Evolutionary conservation across 306 rosid species (phyloP).

Genomic region (Vachellia collinsii): DNA sequence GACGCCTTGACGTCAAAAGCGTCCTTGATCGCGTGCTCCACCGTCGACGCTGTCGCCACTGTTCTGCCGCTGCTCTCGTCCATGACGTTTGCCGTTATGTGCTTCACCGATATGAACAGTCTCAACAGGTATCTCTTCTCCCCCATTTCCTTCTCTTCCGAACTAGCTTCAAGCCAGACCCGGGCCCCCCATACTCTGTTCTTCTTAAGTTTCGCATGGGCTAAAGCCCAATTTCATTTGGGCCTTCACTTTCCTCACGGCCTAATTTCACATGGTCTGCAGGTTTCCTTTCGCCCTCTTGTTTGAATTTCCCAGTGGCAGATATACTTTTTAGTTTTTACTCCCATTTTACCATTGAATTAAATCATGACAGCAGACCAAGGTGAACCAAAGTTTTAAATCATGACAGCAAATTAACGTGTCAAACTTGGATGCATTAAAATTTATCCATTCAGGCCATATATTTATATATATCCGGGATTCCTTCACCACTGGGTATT

Average conservation of each 20-base stretch:
- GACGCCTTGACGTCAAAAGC: constrained; percentile 46
- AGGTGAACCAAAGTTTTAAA: no score
- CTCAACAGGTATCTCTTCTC: constrained; percentile 40
- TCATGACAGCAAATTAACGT: no score
- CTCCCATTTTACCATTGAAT: neutral
- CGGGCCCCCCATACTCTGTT: neutral
- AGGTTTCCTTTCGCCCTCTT: neutral
- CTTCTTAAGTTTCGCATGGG: neutral
- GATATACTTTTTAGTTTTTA: no score
- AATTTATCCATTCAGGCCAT: no score
- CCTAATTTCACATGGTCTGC: neutral
- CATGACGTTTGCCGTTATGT: constrained; percentile 55
- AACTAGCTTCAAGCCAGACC: neutral
- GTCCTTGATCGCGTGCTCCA: constrained; percentile 44
- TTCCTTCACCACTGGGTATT: no score
- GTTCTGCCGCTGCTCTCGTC: constrained; percentile 35
- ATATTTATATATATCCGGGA: no score
- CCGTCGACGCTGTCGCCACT: constrained; percentile 50
- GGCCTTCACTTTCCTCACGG: neutral
- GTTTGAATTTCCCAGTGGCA: neutral
- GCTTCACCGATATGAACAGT: constrained; percentile 47
- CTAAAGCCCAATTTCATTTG: neutral
- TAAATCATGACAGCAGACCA: no score
- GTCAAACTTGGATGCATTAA: no score
- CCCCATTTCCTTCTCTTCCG: neutral